Base-by-base conservation (phyloP, 352 stramenopile genomes). In the Pythium scleroteichum region DNA sequence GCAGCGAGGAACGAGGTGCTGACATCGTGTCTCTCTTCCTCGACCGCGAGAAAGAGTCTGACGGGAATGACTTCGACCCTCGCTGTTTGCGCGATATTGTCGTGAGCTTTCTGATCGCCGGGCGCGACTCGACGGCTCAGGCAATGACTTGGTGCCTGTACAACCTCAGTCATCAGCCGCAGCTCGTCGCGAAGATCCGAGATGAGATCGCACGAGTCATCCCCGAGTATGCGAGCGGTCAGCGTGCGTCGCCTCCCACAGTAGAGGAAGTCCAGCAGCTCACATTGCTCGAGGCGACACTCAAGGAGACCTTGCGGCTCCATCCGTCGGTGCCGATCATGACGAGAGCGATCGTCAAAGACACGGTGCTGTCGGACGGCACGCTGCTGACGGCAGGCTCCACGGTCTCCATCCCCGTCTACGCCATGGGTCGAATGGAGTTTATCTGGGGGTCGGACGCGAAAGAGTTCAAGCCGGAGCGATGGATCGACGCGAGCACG, bases 71-170 rank as follows among this genome's bases (percentile, higher is more conserved):
- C 29, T 70, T 79, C 20, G 62, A 81, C 29, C 64, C 72, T 7
- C 68, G 39, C 0, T 86, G 75, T 32, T 42, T 93, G 0, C 78
- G 79, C 20, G 75, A 93, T 52, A 78, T 95, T 22, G 71, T 88
- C n/a, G 54, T 93, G 8, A 88, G 74, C 50, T 88, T 93, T 41
- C 60, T 95, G 35, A 78, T 93, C n/a, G 86, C 80, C 24, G 82
- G 86, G 0, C 68, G 81, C 1, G 82, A 94, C 57, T 89, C 85
- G 1, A 89, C 84, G 4, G 79, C 85, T 2, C 78, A 84, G 60
- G 69, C 80, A 13, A 58, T 94, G 26, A 77, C 62, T 22, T 95
- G 85, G 81, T 80, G 87, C 40, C 79, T 94, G 33, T 76, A 78
- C 41, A 73, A 76, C 17, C 23, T 51, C 22, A n/a, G 17, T 26